These are phyloP conservation scores for Apophysomyces variabilis DNA, from an alignment of 371 early-diverging fungal species.

Conservation along the genomic window DNA sequence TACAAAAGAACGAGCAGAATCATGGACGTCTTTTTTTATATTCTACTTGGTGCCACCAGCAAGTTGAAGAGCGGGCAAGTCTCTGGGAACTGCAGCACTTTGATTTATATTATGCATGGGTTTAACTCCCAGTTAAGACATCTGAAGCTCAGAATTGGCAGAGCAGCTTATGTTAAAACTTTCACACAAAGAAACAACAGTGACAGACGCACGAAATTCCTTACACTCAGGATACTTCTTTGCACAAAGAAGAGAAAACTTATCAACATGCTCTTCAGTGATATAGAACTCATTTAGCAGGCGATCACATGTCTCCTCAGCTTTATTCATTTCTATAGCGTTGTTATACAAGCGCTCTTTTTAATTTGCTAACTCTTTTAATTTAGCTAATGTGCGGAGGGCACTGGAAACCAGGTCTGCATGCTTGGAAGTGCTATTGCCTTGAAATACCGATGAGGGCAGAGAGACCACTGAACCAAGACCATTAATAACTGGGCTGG, in stretches of 20 bases:
- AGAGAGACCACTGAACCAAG: too few relatives aligned
- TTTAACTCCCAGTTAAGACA: neutral
- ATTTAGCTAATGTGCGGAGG: neutral
- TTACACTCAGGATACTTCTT: neutral
- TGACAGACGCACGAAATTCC: neutral
- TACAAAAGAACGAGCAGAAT: too few relatives aligned
- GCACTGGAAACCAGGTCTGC: too few relatives aligned
- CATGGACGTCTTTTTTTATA: too few relatives aligned
- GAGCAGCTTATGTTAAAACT: too few relatives aligned
- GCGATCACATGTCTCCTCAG: neutral
- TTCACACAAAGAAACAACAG: neutral
- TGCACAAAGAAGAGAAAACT: neutral
- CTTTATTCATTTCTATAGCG: neutral
- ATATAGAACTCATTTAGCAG: neutral
- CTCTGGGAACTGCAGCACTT: too few relatives aligned
- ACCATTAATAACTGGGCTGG: too few relatives aligned
- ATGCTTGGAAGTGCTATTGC: too few relatives aligned
- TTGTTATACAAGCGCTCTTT: neutral
- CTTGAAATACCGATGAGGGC: too few relatives aligned
- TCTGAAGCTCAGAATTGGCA: too few relatives aligned
- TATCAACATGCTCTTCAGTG: neutral
- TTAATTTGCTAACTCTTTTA: neutral
- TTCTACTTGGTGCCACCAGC: too few relatives aligned
- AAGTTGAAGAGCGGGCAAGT: too few relatives aligned
- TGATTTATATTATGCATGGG: neutral